Base-by-base conservation (phyloP, 1,139 yeast genomes). In the Geotrichum bryndzae region DNA sequence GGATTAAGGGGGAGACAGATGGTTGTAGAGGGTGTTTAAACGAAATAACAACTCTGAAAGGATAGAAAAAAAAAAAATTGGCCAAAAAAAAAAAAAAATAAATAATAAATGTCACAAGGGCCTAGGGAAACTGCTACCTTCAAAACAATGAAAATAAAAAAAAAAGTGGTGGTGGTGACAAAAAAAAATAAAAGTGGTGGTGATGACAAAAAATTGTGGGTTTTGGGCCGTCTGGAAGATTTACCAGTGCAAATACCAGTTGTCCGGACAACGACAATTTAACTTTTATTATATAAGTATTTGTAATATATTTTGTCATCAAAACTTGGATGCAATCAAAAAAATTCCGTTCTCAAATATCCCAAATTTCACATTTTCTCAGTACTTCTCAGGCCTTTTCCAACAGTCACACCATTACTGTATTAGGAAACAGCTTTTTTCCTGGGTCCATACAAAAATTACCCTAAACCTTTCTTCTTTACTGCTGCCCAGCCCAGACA, bases 381-480 rank as follows among this genome's bases (percentile, higher is more conserved):
- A n/a, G 48, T 41, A 41, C 5, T n/a, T 41, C 1, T 41, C 48
- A 41, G 22, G n/a, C 48, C 23, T 15, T 41, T 41, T n/a, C 2
- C 5, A n/a, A 41, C 48, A 41, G 48, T 41, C 48, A 41, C 48
- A 41, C 7, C 48, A 41, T 41, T 41, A 41, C 48, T n/a, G 1
- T n/a, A 7, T 41, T 41, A 41, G 48, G 48, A 41, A 41, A 41
- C 48, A 15, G 22, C 18, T n/a, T 41, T 41, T 41, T 41, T 41
- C 8, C n/a, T 41, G 18, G 48, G 23, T 41, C 48, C 48, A 41
- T 41, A 41, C 48, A 41, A 41, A 51, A 29, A 29, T n/a, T 45
- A 27, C 57, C 57, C 57, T 45, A 54, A 54, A 54, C 57, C 56
- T 53, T 38, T 53, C n/a, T 25, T 18, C 23, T 18, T n/a, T n/a